Conservation (phyloP, 768 basidiomycete species). For the Lepiota venenata region DNA sequence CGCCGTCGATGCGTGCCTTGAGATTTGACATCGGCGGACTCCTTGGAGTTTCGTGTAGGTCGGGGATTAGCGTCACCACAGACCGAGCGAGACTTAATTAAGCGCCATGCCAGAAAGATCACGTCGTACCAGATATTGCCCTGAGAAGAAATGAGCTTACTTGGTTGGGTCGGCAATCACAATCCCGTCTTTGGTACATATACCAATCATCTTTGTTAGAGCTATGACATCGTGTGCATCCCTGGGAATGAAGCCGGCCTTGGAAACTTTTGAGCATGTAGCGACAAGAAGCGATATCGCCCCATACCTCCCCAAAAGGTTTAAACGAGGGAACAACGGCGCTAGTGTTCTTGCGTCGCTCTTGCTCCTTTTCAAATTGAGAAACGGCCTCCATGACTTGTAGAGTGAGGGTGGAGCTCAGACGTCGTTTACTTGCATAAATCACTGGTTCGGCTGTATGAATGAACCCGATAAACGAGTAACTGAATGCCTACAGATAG, state of each 20-base stretch:
- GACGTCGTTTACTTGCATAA: slow-evolving; percentile 59
- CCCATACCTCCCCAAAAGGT: slow-evolving; percentile 61
- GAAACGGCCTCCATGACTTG: slow-evolving; percentile 57
- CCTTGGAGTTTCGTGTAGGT: slow-evolving; percentile 40
- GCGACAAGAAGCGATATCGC: not conserved
- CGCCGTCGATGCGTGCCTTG: slow-evolving; percentile 52
- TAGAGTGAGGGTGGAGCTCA: slow-evolving; percentile 52
- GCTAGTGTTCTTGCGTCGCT: slow-evolving; percentile 30
- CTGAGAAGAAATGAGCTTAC: slow-evolving; percentile 36
- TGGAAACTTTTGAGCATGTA: not conserved
- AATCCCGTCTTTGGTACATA: slow-evolving; percentile 63
- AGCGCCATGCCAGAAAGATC: not conserved
- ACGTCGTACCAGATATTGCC: not conserved
- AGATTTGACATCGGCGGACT: slow-evolving; percentile 44
- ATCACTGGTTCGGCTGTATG: slow-evolving; percentile 44
- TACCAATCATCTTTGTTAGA: slow-evolving; percentile 58
- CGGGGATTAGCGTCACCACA: slow-evolving; percentile 51
- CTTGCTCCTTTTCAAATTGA: slow-evolving; percentile 29
- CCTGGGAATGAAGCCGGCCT: slow-evolving; percentile 71
- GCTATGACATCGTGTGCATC: slow-evolving; percentile 62
- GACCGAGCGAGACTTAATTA: slow-evolving; percentile 36
- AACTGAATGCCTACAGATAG: slow-evolving; percentile 45
- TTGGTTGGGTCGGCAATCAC: slow-evolving; percentile 64
- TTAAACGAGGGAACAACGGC: slow-evolving; percentile 44
- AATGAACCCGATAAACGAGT: not conserved